A percentile compares a stretch with the other conserved stretches of the same genome.
Conservation (phyloP, 208 protist species). For the Crithidia sp. region DNA sequence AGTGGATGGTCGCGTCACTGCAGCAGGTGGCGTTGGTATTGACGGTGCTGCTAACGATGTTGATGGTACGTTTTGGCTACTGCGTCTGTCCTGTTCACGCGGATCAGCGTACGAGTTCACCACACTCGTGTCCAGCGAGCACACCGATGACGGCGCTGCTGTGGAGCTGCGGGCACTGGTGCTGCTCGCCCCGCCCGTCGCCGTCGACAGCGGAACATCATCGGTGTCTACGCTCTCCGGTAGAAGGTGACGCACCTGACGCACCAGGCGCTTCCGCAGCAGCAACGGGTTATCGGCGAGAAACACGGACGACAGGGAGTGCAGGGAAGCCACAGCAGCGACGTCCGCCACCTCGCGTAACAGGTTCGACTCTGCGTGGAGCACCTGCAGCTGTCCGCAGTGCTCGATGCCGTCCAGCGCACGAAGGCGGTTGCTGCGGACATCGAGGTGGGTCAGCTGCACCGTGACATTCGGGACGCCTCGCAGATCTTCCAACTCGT, state of each 20-base stretch:
- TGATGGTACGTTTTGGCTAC: no score
- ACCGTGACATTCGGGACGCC: conserved; percentile 53
- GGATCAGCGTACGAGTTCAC: no score
- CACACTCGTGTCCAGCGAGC: conserved; percentile 28
- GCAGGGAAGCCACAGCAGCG: conserved; percentile 38
- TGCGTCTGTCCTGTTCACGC: no score
- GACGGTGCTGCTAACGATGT: no score
- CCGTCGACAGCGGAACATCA: conserved; percentile 47
- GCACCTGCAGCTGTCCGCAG: conserved; percentile 48
- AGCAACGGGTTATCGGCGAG: conserved; percentile 72
- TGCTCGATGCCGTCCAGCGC: conserved; percentile 62
- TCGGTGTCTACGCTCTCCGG: conserved; percentile 36
- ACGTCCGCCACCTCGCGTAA: conserved; percentile 56
- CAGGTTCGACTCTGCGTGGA: conserved; percentile 67
- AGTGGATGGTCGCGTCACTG: no score
- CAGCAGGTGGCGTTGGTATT: no score
- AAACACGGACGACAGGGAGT: conserved; percentile 34
- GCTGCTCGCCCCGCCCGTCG: not conserved
- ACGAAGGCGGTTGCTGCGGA: conserved; percentile 58
- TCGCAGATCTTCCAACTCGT: conserved; percentile 59
- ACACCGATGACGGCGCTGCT: conserved; percentile 23
- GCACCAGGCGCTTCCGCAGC: conserved; percentile 44
- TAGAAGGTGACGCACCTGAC: conserved; percentile 44
- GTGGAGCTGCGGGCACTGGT: conserved; percentile 38
- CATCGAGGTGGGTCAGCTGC: conserved; percentile 59